Base-by-base conservation (phyloP, 2,329 filamentous ascomycete genomes). In the Sclerotinia trifoliorum region DNA sequence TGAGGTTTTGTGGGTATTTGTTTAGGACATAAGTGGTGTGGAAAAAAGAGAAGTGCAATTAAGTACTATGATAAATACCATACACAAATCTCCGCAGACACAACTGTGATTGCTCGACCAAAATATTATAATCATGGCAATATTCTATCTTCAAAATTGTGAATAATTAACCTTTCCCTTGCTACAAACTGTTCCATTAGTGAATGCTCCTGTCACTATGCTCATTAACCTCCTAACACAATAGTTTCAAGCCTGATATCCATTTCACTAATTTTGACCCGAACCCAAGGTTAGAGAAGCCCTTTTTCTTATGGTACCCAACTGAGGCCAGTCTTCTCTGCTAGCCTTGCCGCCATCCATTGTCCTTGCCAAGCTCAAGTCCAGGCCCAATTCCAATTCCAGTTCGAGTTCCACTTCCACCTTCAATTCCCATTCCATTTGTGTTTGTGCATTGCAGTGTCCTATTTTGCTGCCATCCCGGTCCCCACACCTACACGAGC, bases 111-210 rank as follows among this genome's bases (percentile, higher is more conserved):
- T 61, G 58, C 35, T 60, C 11, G 8, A 62, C 4, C 8, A 15
- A 24, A 21, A 51, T 21, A 39, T 24, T 13, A 21, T 17, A 11
- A 51, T 62, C 1, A 32, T 19, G 32, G 24, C n/a, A 26, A 49
- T 24, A 3, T 48, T 39, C 13, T 62, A 4, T 4, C 2, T 39
- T 17, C 39, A 35, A 39, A 19, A 7, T 3, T 61, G 42, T 51
- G 44, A 51, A 62, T 62, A 29, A 62, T 62, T 19, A 35, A 10
- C 39, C 51, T 62, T 49, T 24, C 19, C 6, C 44, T 61, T 15
- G 26, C 6, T 51, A 39, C 29, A 51, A 49, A 24, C 13, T 5
- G 17, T 49, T 17, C 15, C 29, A 19, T 35, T 5, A 10, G 44
- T 62, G 58, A 62, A 49, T 49, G 21, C 15, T 24, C 3, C 19